A percentile compares a stretch with the other conserved stretches of the same genome.
Conservation (phyloP, 116 monocot genomes). For the Thalassia testudinum region DNA sequence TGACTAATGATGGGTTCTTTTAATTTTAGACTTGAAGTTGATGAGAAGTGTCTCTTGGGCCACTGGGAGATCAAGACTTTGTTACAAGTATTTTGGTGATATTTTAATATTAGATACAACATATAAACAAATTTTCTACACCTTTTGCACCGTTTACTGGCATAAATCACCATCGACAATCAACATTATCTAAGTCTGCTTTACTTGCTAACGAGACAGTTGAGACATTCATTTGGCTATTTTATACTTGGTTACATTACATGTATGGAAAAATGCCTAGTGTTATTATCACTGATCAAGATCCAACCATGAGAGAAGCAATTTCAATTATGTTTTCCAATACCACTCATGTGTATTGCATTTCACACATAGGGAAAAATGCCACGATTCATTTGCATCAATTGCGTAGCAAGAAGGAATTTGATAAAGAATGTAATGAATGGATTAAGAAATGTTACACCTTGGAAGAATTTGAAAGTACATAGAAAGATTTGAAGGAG, state of each 20-base stretch:
- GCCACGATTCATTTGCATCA: background rate
- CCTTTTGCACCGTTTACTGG: constrained; percentile 1
- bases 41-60: constrained; percentile 4
- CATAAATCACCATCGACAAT: constrained; percentile 4
- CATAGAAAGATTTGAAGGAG: too few species aligned
- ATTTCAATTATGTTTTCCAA: background rate
- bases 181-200: background rate
- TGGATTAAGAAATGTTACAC: too few species aligned
- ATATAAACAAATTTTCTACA: constrained; percentile 1
- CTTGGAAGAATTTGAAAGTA: too few species aligned
- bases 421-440: too few species aligned
- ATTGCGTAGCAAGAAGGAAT: too few species aligned
- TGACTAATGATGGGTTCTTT: background rate
- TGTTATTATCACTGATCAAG: constrained; percentile 2
- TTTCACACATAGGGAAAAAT: background rate
- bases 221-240: constrained; percentile 2
- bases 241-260: background rate
- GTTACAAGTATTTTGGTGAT: constrained; percentile 4
- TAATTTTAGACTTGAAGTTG: background rate
- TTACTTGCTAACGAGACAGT: background rate
- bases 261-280: background rate
- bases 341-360: background rate
- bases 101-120: constrained; percentile 2
- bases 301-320: background rate
- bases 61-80: background rate